Conservation (phyloP, 495 filamentous ascomycete genomes). For the Bathelium albidoporum region DNA sequence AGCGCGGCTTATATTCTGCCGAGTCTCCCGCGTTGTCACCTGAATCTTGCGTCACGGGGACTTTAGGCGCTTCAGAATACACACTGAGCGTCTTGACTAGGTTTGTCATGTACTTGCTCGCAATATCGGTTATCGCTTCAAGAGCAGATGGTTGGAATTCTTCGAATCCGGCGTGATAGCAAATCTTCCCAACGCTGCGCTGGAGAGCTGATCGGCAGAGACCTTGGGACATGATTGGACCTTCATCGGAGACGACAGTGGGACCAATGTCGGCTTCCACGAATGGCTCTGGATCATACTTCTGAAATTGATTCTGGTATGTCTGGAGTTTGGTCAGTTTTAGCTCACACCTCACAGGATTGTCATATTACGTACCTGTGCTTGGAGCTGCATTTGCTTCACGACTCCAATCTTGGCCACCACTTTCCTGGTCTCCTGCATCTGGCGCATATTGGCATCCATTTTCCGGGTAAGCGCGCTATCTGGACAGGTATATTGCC, state of each 20-base stretch:
- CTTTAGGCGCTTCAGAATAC: conserved; percentile 73
- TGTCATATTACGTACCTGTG: conserved; percentile 52
- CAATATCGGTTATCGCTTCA: conserved; percentile 82
- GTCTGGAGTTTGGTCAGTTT: conserved; percentile 45
- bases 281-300: conserved; percentile 90
- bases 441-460: conserved; percentile 82
- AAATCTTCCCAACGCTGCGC: conserved; percentile 83
- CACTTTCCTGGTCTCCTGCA: conserved; percentile 94
- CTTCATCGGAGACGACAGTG: conserved; percentile 76
- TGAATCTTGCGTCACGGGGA: conserved; percentile 33
- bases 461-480: conserved; percentile 69
- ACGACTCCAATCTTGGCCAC: conserved; percentile 93
- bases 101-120: conserved; percentile 80
- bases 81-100: conserved; percentile 65
- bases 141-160: conserved; percentile 92
- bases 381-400: conserved; percentile 98
- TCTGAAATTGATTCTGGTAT: conserved; percentile 96
- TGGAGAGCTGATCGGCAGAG: conserved; percentile 75
- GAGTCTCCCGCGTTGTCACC: conserved; percentile 32
- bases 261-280: conserved; percentile 73
- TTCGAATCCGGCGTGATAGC: conserved; percentile 95
- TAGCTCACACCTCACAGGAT: background rate
- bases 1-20: conserved; percentile 50
- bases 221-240: conserved; percentile 71
- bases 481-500: conserved; percentile 66